Percentiles rank a stretch among this genome's conserved stretches.
Conservation (phyloP, 2,329 filamentous ascomycete species). For the Epichloe sibirici region DNA sequence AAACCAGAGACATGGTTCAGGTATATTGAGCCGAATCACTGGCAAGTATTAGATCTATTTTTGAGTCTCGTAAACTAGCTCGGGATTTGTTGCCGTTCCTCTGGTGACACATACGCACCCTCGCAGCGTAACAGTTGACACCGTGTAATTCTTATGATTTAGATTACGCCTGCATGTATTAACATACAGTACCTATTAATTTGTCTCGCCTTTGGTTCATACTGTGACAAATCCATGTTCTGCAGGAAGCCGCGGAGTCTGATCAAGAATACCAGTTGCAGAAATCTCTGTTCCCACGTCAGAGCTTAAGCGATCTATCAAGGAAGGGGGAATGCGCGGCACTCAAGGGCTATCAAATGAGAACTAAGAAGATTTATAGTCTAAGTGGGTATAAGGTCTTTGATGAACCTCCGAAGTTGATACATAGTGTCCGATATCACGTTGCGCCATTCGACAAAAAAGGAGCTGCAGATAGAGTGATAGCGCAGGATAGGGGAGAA, state of each 20-base stretch:
- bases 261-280: neutral
- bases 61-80: neutral
- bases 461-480: neutral
- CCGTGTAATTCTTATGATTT: conserved; percentile 4
- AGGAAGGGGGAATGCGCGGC: too few relatives aligned
- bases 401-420: neutral
- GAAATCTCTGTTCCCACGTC: neutral
- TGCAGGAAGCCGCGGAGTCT: neutral
- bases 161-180: conserved; percentile 9
- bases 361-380: neutral
- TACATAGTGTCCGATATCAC: neutral
- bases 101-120: neutral
- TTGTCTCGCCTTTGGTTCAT: neutral
- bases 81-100: neutral
- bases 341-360: neutral
- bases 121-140: neutral
- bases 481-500: neutral
- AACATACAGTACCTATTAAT: neutral
- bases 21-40: conserved; percentile 27
- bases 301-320: too few relatives aligned
- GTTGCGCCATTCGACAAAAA: neutral
- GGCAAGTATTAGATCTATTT: conserved; percentile 15
- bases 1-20: conserved; percentile 25
- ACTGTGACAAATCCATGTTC: neutral
- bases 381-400: neutral